phyloP scores from a whole-genome alignment of 2,329 filamentous ascomycete genomes.

The Incumbomyces delicatus region DNA sequence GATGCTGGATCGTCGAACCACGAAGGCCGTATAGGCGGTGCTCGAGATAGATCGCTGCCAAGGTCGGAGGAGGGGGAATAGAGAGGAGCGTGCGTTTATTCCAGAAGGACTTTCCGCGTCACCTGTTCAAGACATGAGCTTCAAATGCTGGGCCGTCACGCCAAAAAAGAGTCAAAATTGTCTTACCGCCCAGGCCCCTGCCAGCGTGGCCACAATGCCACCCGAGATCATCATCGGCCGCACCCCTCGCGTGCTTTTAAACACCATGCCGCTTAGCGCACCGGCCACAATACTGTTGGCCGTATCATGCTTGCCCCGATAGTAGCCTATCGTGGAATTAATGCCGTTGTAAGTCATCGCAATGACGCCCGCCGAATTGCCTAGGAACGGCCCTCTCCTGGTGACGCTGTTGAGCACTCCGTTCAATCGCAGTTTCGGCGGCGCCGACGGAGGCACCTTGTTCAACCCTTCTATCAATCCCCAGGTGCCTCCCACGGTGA shows the following conservation, averaged over 20 bases:
- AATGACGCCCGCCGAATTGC: constrained; percentile 90
- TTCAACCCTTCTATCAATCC: constrained; percentile 81
- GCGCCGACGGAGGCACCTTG: constrained; percentile 57
- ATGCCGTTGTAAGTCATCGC: constrained; percentile 93
- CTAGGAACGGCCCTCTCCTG: constrained; percentile 82
- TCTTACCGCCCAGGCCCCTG: constrained; percentile 84
- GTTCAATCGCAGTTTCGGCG: constrained; percentile 88
- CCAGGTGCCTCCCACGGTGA: constrained; percentile 82
- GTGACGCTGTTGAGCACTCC: constrained; percentile 91
- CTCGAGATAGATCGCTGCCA: too few species aligned
- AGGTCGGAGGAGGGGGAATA: neutral
- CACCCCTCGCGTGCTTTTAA: constrained; percentile 87
- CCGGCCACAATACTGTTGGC: constrained; percentile 82
- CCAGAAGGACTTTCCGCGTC: constrained; percentile 37
- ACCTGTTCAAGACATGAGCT: constrained; percentile 30
- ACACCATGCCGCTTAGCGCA: constrained; percentile 79
- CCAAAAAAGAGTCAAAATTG: neutral
- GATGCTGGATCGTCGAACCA: neutral
- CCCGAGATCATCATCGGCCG: constrained; percentile 92
- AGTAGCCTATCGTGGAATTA: constrained; percentile 72
- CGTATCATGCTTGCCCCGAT: constrained; percentile 77
- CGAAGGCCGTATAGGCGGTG: too few species aligned
- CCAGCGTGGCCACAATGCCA: constrained; percentile 75
- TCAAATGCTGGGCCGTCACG: constrained; percentile 4
- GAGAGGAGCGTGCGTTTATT: neutral